Conservation (phyloP, 192 early-diverging fungal species). For the Coemansia sp. region DNA sequence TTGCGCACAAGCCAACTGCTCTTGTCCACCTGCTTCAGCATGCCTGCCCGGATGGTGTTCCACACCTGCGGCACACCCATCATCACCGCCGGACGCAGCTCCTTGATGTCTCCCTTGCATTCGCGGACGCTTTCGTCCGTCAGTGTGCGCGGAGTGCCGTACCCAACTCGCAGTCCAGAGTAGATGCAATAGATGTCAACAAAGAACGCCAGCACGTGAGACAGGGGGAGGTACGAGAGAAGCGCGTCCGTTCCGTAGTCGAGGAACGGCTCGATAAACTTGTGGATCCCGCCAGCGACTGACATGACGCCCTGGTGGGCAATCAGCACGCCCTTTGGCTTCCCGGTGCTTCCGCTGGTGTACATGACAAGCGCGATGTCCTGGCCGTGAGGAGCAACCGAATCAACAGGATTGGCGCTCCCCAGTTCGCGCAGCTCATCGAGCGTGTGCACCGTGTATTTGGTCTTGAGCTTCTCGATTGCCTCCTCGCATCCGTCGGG, state of each 20-base stretch:
- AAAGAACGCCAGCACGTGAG: constrained; percentile 85
- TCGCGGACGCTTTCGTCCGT: constrained; percentile 72
- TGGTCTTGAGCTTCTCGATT: constrained; percentile 61
- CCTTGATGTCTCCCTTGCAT: constrained; percentile 78
- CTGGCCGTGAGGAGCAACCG: constrained; percentile 14
- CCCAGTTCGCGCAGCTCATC: constrained; percentile 75
- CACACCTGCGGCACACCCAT: constrained; percentile 82
- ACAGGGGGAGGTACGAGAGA: constrained; percentile 81
- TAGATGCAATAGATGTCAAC: constrained; percentile 71
- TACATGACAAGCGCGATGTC: constrained; percentile 91
- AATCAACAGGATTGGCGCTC: constrained; percentile 56
- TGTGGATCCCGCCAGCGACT: constrained; percentile 54
- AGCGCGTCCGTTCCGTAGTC: constrained; percentile 56
- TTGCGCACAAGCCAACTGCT: constrained; percentile 60
- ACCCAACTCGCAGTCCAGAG: constrained; percentile 66
- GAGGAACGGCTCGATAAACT: constrained; percentile 43
- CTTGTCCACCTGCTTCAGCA: constrained; percentile 67
- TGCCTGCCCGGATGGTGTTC: constrained; percentile 88
- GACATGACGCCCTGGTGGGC: constrained; percentile 82
- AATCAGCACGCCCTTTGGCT: constrained; percentile 92
- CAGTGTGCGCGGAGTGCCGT: constrained; percentile 69
- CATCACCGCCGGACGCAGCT: constrained; percentile 74
- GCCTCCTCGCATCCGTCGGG: constrained; percentile 57
- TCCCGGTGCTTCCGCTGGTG: constrained; percentile 85
- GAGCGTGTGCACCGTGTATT: constrained; percentile 58